phyloP scores from a whole-genome alignment of 257 asterid species.

The Solanum medicagineum region DNA sequence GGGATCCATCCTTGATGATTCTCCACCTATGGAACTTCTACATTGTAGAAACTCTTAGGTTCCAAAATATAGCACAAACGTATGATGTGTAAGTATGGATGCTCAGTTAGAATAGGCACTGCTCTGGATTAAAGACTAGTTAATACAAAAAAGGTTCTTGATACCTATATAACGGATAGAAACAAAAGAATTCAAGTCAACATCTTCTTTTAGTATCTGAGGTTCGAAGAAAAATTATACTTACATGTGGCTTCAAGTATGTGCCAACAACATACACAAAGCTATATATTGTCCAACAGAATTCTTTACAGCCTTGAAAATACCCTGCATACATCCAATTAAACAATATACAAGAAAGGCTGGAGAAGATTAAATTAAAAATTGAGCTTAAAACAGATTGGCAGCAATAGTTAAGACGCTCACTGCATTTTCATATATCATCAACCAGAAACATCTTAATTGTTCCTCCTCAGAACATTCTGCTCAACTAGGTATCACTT shows the following conservation, averaged over 20 bases:
- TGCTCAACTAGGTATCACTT: background rate
- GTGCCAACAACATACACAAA: slow-evolving; percentile 74
- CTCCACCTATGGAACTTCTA: background rate
- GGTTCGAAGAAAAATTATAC: slow-evolving; percentile 15
- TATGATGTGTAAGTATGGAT: background rate
- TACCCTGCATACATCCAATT: slow-evolving; percentile 46
- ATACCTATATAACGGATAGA: background rate
- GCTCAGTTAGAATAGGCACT: background rate
- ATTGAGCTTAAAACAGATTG: background rate
- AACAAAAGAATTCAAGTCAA: background rate
- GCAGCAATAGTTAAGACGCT: background rate
- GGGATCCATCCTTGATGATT: background rate
- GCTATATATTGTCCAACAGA: slow-evolving; percentile 44
- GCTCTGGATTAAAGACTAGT: background rate
- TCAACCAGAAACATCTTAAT: background rate
- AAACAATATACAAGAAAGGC: slow-evolving; percentile 4
- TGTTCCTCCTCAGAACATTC: background rate
- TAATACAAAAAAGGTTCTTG: background rate
- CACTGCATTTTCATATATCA: background rate
- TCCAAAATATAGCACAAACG: background rate
- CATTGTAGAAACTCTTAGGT: background rate
- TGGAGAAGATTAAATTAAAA: background rate
- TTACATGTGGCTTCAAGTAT: slow-evolving; percentile 88
- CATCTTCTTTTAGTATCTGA: background rate
- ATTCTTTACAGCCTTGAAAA: slow-evolving; percentile 61